These are phyloP conservation scores for Termitomyces bulborhizus DNA, from an alignment of 768 basidiomycete species.

Conservation along the genomic window DNA sequence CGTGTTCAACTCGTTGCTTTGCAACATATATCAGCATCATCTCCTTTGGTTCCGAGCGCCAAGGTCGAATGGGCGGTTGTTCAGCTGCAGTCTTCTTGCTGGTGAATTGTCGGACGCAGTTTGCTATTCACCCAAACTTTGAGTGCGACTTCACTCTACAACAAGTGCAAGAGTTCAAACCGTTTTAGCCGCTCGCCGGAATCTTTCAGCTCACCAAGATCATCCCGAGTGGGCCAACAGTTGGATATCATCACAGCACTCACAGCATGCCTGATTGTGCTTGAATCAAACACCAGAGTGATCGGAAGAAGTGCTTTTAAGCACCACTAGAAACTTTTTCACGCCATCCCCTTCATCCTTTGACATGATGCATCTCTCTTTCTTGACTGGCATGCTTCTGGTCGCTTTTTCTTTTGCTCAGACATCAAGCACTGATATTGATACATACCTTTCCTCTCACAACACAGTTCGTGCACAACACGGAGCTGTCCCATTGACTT, in stretches of 20 bases:
- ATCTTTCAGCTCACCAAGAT: neutral
- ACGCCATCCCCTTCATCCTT: slow-evolving; percentile 15
- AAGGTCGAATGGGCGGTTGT: neutral
- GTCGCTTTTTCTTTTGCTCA: slow-evolving; percentile 30
- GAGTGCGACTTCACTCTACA: neutral
- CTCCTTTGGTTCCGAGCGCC: neutral
- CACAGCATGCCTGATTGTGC: neutral
- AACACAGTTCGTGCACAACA: slow-evolving; percentile 58
- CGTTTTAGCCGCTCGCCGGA: neutral
- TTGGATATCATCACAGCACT: neutral
- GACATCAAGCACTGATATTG: slow-evolving; percentile 38
- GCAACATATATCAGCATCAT: neutral
- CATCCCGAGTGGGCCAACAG: neutral
- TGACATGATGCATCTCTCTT: slow-evolving; percentile 28
- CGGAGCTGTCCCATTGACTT: slow-evolving; percentile 57
- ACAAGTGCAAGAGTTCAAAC: neutral
- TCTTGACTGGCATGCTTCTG: slow-evolving; percentile 27
- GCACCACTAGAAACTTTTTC: neutral
- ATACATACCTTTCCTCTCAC: slow-evolving; percentile 51
- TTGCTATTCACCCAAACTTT: neutral
- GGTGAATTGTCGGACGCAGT: no score
- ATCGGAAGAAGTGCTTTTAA: slow-evolving; percentile 1
- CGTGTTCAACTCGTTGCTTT: neutral
- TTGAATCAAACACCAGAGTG: slow-evolving; percentile 1
- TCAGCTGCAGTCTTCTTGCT: neutral